Percentiles rank a stretch among this genome's conserved stretches.
Conservation (phyloP, 2,329 filamentous ascomycete species). For the Bertia moriformis region DNA sequence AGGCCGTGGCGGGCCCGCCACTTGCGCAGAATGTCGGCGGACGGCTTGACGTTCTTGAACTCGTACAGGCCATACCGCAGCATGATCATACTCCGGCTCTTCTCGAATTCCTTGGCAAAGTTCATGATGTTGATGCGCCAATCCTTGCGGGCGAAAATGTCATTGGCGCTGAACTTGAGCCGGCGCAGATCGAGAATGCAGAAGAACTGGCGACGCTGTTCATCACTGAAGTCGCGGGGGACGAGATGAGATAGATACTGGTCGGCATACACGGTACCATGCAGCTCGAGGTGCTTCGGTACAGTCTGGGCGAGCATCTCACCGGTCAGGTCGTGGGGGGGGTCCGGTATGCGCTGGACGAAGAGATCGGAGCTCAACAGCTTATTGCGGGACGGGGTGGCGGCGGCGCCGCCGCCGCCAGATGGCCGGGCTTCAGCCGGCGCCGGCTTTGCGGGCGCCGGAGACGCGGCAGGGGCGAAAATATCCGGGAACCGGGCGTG, state of each 20-base stretch:
- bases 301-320: conserved; percentile 37
- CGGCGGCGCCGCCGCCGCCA: no score
- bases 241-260: conserved; percentile 42
- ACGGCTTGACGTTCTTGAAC: conserved; percentile 47
- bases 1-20: conserved; percentile 43
- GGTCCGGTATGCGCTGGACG: conserved; percentile 41
- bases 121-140: conserved; percentile 49
- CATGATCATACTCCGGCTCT: conserved; percentile 46
- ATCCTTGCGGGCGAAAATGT: conserved; percentile 44
- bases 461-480: not conserved
- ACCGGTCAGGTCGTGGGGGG: conserved; percentile 38
- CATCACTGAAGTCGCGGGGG: conserved; percentile 39
- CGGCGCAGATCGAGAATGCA: conserved; percentile 47
- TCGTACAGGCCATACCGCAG: conserved; percentile 46
- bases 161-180: conserved; percentile 45
- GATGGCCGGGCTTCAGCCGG: no score
- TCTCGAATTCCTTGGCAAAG: conserved; percentile 50
- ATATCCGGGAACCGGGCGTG: no score
- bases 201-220: conserved; percentile 46
- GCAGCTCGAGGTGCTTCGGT: conserved; percentile 32
- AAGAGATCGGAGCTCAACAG: conserved; percentile 29
- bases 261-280: conserved; percentile 42
- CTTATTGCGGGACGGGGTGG: not conserved
- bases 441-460: not conserved
- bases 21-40: conserved; percentile 38